phyloP scores from a whole-genome alignment of 2,329 filamentous ascomycete genomes.

The Cercospora janseana region DNA sequence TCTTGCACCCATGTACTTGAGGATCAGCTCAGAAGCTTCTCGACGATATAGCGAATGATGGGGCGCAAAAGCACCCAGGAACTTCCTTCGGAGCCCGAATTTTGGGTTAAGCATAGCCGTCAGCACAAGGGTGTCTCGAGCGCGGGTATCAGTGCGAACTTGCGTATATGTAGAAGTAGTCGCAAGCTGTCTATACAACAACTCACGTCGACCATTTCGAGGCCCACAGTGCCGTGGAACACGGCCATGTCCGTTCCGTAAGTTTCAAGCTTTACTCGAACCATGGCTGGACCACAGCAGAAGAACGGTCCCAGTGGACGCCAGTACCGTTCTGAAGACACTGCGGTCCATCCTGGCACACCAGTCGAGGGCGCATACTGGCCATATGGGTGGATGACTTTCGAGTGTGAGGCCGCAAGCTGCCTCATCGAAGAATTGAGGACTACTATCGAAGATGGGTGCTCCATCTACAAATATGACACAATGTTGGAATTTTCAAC shows the following conservation, averaged over 20 bases:
- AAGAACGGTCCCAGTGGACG: background rate
- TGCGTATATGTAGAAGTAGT: background rate
- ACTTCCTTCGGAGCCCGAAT: conserved; percentile 4
- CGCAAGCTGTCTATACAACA: background rate
- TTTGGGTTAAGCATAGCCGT: conserved; percentile 1
- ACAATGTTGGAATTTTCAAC: background rate
- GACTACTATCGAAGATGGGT: too few species aligned
- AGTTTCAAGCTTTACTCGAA: conserved; percentile 9
- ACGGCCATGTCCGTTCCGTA: too few species aligned
- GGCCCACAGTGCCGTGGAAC: too few species aligned
- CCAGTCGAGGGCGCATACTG: background rate
- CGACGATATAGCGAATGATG: background rate
- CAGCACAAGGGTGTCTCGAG: background rate
- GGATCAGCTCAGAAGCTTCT: background rate
- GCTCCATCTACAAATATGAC: conserved; percentile 4
- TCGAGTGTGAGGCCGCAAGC: conserved; percentile 5
- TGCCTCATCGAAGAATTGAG: conserved; percentile 1
- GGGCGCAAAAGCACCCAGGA: background rate
- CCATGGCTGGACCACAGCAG: conserved; percentile 3
- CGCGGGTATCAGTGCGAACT: background rate
- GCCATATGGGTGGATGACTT: conserved; percentile 6
- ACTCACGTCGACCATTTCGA: too few species aligned
- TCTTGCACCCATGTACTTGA: background rate
- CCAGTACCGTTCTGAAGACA: background rate
- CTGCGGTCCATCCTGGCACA: conserved; percentile 6